Evolutionary conservation across 371 early-diverging fungal genomes (phyloP).

Genomic region (Funneliformis caledonium): DNA sequence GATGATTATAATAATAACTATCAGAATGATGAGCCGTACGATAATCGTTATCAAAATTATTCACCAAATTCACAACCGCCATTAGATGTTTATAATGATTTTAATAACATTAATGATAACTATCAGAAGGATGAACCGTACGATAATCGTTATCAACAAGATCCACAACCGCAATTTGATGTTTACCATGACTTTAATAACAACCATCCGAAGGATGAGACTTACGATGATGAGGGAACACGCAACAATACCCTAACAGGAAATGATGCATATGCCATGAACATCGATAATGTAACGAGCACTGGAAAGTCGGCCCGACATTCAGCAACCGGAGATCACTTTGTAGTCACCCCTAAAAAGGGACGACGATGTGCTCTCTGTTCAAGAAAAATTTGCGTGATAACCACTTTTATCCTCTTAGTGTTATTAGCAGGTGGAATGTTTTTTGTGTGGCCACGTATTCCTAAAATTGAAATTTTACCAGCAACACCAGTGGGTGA

Average conservation of each 20-base stretch:
- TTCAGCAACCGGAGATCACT: not conserved
- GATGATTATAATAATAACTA: not conserved
- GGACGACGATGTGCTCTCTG: constrained; percentile 11
- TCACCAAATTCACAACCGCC: too few relatives aligned
- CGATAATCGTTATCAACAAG: not conserved
- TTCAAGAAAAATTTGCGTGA: constrained; percentile 21
- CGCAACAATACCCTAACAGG: not conserved
- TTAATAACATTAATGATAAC: not conserved
- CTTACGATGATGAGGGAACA: not conserved
- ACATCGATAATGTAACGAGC: not conserved
- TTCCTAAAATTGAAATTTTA: not conserved
- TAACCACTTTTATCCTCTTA: constrained; percentile 14
- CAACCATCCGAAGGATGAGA: too few relatives aligned
- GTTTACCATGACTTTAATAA: constrained; percentile 19
- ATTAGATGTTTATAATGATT: constrained; percentile 18
- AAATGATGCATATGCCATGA: not conserved
- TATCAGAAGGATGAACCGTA: not conserved
- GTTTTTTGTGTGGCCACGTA: constrained; percentile 33
- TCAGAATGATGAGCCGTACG: too few relatives aligned
- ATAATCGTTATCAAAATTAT: not conserved
- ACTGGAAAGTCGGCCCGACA: not conserved
- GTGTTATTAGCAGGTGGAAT: not conserved
- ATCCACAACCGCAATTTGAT: constrained; percentile 1
- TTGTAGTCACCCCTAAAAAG: not conserved
- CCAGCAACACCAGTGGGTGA: not conserved